A percentile compares a stretch with the other conserved stretches of the same genome.
phyloP scores from a whole-genome alignment of 2,329 filamentous ascomycete species.

The Xenoacremonium recifei region DNA sequence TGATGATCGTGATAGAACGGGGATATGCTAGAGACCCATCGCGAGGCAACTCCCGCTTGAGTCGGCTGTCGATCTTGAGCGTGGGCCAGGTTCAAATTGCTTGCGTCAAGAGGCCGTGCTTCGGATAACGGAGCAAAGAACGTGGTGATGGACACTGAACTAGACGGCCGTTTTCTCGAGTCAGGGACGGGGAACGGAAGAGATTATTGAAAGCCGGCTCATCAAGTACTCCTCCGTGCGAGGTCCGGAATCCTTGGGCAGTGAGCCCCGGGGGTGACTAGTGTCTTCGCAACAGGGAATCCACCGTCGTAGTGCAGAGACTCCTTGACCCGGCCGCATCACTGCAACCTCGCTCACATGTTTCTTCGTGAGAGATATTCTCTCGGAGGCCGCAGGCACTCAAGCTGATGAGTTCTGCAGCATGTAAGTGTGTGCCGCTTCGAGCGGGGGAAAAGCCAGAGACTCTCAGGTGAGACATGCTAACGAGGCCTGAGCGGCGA shows the following conservation, averaged over 20 bases:
- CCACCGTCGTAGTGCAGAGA: conserved; percentile 6
- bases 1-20: not conserved
- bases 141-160: not conserved
- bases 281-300: too few species aligned
- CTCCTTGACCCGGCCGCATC: conserved; percentile 11
- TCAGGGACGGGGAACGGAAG: not conserved
- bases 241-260: not conserved
- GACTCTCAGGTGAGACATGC: too few species aligned
- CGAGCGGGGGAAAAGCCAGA: too few species aligned
- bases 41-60: conserved; percentile 10
- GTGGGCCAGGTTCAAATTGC: not conserved
- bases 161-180: not conserved
- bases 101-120: not conserved
- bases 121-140: not conserved
- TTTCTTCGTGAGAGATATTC: conserved; percentile 14
- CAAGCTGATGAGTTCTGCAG: too few species aligned
- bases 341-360: conserved; percentile 19
- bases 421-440: too few species aligned
- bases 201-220: not conserved
- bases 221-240: not conserved
- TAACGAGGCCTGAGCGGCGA: too few species aligned
- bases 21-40: not conserved
- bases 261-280: conserved; percentile 2
- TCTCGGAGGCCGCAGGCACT: conserved; percentile 11
- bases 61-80: conserved; percentile 13